phyloP scores from a whole-genome alignment of 1,284 basidiomycete genomes.

The Phellopilus nigrolimitatus region DNA sequence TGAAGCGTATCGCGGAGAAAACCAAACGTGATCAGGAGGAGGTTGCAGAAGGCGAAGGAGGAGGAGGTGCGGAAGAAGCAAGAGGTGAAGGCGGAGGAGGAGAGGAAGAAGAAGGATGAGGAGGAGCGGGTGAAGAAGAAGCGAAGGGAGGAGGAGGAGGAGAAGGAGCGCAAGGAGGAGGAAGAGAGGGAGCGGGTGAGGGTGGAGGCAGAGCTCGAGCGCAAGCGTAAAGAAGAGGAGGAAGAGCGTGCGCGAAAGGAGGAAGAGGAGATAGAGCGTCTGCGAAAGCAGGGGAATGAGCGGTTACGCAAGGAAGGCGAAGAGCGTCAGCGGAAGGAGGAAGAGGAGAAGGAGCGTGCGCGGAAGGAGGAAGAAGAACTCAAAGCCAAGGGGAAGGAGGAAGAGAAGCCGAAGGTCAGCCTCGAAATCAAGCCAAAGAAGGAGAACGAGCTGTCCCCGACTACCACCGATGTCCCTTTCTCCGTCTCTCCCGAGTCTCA shows the following conservation, averaged over 20 bases:
- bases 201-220: conserved; percentile 23
- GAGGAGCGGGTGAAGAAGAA: conserved; percentile 27
- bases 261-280: conserved; percentile 35
- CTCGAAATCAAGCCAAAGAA: conserved; percentile 21
- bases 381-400: conserved; percentile 29
- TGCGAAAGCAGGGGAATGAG: conserved; percentile 31
- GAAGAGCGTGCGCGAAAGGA: conserved; percentile 31
- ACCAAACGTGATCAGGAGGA: conserved; percentile 29
- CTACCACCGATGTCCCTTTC: conserved; percentile 29
- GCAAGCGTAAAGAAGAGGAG: conserved; percentile 27
- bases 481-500: conserved; percentile 32
- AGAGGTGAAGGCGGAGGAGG: conserved; percentile 28
- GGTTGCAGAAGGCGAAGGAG: conserved; percentile 31
- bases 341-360: conserved; percentile 28
- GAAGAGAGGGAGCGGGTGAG: conserved; percentile 21
- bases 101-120: conserved; percentile 22
- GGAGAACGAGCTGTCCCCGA: conserved; percentile 23
- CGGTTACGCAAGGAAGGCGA: conserved; percentile 25
- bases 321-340: conserved; percentile 23
- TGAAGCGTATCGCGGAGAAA: conserved; percentile 24
- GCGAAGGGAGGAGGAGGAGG: conserved; percentile 33
- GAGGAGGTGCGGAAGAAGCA: conserved; percentile 33
- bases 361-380: conserved; percentile 35
- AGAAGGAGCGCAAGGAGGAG: conserved; percentile 29
- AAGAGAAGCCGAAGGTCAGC: conserved; percentile 23